Conservation (phyloP, 139 green algal species). For the Chlorella ohadii region DNA sequence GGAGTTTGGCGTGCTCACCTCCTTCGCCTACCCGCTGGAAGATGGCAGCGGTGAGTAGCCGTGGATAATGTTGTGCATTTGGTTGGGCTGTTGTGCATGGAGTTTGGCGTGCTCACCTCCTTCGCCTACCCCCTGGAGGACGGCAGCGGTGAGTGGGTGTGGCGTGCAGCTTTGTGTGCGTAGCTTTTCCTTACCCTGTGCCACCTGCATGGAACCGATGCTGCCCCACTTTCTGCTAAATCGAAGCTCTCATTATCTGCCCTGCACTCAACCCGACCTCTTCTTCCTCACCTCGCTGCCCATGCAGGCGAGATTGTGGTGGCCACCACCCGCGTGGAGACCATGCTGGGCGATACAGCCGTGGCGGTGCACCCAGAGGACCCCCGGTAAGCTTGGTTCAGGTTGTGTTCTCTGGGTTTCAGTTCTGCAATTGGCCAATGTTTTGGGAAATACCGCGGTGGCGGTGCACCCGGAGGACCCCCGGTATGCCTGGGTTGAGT, state of each 20-base stretch:
- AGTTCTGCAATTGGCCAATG: too few relatives aligned
- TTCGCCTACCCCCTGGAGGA: slow-evolving; percentile 96
- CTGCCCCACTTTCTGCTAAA: too few relatives aligned
- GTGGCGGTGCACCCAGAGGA: slow-evolving; percentile 97
- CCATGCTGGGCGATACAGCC: slow-evolving; percentile 96
- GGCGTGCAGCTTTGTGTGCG: too few relatives aligned
- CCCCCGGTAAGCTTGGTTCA: slow-evolving; percentile 44
- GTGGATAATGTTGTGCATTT: too few relatives aligned
- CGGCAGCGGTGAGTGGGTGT: slow-evolving; percentile 32
- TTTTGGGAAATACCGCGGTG: slow-evolving; percentile 96
- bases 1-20: slow-evolving; percentile 96
- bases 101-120: slow-evolving; percentile 95
- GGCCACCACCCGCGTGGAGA: slow-evolving; percentile 94
- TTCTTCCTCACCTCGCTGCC: too few relatives aligned
- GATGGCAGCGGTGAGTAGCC: slow-evolving; percentile 47
- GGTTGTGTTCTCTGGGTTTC: too few relatives aligned
- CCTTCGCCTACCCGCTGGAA: slow-evolving; percentile 95
- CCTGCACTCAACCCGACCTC: too few relatives aligned
- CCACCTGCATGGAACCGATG: too few relatives aligned
- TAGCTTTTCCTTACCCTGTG: too few relatives aligned
- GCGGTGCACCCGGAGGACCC: slow-evolving; percentile 95
- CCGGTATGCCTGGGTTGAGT: slow-evolving; percentile 35
- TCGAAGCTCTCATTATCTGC: too few relatives aligned
- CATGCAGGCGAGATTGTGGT: slow-evolving; percentile 80
- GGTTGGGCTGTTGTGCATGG: slow-evolving; percentile 67